phyloP scores from a whole-genome alignment of 768 basidiomycete species.

The Phaeotremella skinneri region DNA sequence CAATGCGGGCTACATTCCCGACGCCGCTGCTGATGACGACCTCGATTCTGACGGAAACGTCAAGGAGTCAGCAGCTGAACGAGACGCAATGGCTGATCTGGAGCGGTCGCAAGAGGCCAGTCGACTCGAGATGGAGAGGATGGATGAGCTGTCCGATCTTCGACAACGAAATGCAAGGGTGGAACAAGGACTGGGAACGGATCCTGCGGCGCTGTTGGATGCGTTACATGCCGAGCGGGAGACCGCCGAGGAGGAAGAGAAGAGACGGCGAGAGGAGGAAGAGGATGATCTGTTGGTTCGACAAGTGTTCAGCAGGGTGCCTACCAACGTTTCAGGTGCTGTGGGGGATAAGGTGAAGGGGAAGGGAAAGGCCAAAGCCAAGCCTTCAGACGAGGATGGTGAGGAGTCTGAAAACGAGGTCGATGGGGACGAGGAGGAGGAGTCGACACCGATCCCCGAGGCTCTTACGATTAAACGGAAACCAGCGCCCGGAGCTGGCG shows the following conservation, averaged over 20 bases:
- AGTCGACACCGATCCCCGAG: constrained; percentile 14
- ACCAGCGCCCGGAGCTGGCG: constrained; percentile 22
- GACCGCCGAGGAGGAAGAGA: constrained; percentile 67
- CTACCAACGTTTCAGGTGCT: constrained; percentile 18
- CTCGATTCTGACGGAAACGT: constrained; percentile 48
- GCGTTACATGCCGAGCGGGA: constrained; percentile 56
- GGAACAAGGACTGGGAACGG: constrained; percentile 66
- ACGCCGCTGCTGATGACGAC: constrained; percentile 51
- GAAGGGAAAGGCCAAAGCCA: constrained; percentile 51
- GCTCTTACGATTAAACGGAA: constrained; percentile 46
- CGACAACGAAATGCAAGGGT: constrained; percentile 72
- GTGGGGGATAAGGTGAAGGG: constrained; percentile 25
- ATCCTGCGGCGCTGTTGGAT: constrained; percentile 59
- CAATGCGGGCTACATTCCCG: constrained; percentile 37
- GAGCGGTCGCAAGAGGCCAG: constrained; percentile 90
- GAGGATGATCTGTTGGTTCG: constrained; percentile 90
- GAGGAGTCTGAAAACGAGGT: constrained; percentile 7
- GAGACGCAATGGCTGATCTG: constrained; percentile 93
- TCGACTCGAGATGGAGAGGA: constrained; percentile 96
- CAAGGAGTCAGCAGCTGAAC: constrained; percentile 64
- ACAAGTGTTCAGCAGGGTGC: constrained; percentile 77
- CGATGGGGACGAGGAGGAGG: constrained; percentile 22
- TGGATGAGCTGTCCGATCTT: constrained; percentile 86
- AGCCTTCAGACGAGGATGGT: constrained; percentile 13
- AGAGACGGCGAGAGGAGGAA: constrained; percentile 67